These are phyloP conservation scores for Agaricales sp. DNA, from an alignment of 1,284 basidiomycete genomes.

Conservation along the genomic window DNA sequence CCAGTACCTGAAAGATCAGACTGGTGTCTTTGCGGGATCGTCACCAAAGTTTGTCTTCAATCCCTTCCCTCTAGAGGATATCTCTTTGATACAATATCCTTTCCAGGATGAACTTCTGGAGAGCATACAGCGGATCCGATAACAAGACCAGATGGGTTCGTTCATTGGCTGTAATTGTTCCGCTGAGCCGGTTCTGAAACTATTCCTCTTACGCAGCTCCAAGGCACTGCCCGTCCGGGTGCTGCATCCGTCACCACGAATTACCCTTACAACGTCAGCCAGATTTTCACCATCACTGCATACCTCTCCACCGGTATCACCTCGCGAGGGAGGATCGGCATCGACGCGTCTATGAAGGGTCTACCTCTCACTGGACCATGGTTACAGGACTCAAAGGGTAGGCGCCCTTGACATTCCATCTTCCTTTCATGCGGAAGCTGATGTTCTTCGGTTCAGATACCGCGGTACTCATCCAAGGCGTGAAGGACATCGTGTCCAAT, in stretches of 20 bases:
- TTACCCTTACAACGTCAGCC: constrained; percentile 39
- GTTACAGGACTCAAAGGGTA: constrained; percentile 33
- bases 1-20: constrained; percentile 39
- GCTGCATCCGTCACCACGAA: constrained; percentile 41
- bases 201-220: constrained; percentile 24
- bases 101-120: constrained; percentile 51
- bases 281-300: constrained; percentile 51
- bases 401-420: too few relatives aligned
- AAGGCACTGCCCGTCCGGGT: constrained; percentile 59
- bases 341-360: constrained; percentile 40
- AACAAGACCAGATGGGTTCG: constrained; percentile 37
- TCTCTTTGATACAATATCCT: not conserved
- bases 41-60: constrained; percentile 36
- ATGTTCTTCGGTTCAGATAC: constrained; percentile 33
- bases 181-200: too few relatives aligned
- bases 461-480: constrained; percentile 32
- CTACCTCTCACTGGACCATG: constrained; percentile 42
- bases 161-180: constrained; percentile 8
- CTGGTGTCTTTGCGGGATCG: constrained; percentile 46
- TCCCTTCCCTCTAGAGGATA: not conserved
- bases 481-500: constrained; percentile 35
- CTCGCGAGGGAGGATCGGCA: constrained; percentile 52
- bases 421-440: not conserved
- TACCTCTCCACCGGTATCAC: constrained; percentile 50
- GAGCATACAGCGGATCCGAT: constrained; percentile 36